Conservation (phyloP, 202 grass and related monocot genomes). For the Carex arenaria region DNA sequence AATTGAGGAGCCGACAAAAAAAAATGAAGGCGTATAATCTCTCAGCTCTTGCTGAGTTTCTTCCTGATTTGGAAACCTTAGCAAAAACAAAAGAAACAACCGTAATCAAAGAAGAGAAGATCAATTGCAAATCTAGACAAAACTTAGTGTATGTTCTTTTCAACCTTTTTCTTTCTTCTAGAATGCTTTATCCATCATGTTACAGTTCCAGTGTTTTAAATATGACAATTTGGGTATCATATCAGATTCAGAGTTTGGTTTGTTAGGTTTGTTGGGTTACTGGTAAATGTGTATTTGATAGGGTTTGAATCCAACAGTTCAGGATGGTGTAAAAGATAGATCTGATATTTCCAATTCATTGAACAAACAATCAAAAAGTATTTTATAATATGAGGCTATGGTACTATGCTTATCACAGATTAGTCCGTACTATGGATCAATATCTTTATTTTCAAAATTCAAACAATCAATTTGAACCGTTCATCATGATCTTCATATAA, state of each 20-base stretch:
- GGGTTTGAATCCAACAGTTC: background rate
- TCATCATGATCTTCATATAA: no score
- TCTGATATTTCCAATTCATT: background rate
- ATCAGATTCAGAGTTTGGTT: background rate
- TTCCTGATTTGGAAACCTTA: constrained; percentile 27
- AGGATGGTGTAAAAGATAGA: background rate
- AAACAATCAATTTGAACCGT: no score
- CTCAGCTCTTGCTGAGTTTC: constrained; percentile 31
- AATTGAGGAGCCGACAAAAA: constrained; percentile 23
- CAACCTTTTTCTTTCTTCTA: background rate
- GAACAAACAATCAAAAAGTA: background rate
- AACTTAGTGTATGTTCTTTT: constrained; percentile 29
- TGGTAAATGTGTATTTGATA: background rate
- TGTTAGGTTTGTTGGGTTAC: background rate
- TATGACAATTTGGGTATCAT: background rate
- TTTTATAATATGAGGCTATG: no score
- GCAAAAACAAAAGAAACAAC: background rate
- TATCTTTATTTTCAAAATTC: no score
- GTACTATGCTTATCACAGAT: no score
- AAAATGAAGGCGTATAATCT: constrained; percentile 42
- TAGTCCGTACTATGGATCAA: no score
- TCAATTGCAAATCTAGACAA: constrained; percentile 42
- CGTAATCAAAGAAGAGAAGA: constrained; percentile 9
- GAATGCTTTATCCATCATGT: background rate
- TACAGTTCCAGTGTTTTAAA: background rate